Base-by-base conservation (phyloP, 2,329 filamentous ascomycete genomes). In the Epichloe scottii region DNA sequence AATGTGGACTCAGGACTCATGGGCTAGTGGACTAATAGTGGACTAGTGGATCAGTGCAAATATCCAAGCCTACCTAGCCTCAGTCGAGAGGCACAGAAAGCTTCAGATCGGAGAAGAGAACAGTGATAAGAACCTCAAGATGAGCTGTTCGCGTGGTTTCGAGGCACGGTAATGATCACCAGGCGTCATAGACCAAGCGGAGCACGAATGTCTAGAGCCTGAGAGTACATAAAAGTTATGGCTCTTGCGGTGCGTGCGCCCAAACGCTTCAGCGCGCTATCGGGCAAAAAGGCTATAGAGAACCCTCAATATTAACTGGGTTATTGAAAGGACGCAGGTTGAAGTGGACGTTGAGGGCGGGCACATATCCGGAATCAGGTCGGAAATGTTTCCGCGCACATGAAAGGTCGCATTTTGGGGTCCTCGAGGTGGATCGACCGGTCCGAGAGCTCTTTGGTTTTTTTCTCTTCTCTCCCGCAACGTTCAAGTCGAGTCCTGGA, bases 361-460 rank as follows among this genome's bases (percentile, higher is more conserved):
- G n/a, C 46, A 40, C 46, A 30, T 33, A n/a, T 48, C 21, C 23
- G 44, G 39, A 44, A 44, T 37, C 33, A 15, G 45, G 48, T 39
- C 48, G 49, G 49, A 48, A 41, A 51, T 51, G 48, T 49, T 26
- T 53, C 49, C 51, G 43, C 48, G 46, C 45, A 51, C 30, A 39
- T 46, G 44, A 53, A 51, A 48, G 45, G 45, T 45, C 39, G 49
- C 45, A 41, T 46, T 51, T 44, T 48, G 48, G 45, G 41, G 45
- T 42, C 35, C 17, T 15, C 10, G 34, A 26, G 19, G 26, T 48
- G 51, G 51, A 53, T 53, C 49, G 40, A 48, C 48, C 37, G 40
- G 48, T 46, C 45, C 41, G 33, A 44, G 44, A 19, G 15, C 23
- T 15, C 30, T 19, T 17, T 19, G 40, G 7, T 41, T 42, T 39